A percentile compares a stretch with the other conserved stretches of the same genome.
Conservation (phyloP, 768 basidiomycete species). For the Phanerochaete carnosa region DNA sequence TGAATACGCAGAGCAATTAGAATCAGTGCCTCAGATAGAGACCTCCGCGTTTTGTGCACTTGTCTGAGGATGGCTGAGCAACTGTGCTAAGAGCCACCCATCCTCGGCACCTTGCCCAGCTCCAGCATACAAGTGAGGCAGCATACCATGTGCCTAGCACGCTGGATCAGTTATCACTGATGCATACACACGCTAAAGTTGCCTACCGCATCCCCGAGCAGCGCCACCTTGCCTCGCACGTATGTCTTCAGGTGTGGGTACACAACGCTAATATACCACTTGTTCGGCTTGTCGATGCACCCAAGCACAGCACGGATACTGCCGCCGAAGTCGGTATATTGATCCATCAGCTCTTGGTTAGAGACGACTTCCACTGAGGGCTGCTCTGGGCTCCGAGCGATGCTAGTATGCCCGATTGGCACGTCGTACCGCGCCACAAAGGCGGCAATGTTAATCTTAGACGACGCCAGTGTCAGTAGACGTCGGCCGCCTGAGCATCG, state of each 20-base stretch:
- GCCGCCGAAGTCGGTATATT: slow-evolving; percentile 27
- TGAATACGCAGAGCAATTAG: not conserved
- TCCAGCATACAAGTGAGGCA: slow-evolving; percentile 55
- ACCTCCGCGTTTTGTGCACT: slow-evolving; percentile 39
- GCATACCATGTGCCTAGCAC: slow-evolving; percentile 48
- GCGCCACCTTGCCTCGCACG: slow-evolving; percentile 40
- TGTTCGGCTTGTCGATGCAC: slow-evolving; percentile 44
- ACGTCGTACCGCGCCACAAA: slow-evolving; percentile 33
- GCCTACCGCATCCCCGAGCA: slow-evolving; percentile 49
- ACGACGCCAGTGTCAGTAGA: not conserved
- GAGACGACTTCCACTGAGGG: slow-evolving; percentile 41
- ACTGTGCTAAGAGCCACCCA: slow-evolving; percentile 40
- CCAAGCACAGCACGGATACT: slow-evolving; percentile 39
- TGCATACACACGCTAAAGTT: not conserved
- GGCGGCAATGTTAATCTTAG: slow-evolving; percentile 42
- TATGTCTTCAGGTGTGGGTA: slow-evolving; percentile 43
- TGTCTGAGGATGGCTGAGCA: slow-evolving; percentile 43
- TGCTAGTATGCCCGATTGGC: slow-evolving; percentile 14
- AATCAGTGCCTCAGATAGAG: too few relatives aligned
- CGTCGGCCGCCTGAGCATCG: not conserved
- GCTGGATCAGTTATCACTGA: not conserved
- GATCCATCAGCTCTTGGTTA: slow-evolving; percentile 39
- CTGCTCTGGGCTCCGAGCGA: slow-evolving; percentile 2
- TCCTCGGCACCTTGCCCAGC: slow-evolving; percentile 62
- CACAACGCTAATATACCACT: slow-evolving; percentile 51